Evolutionary conservation across 768 basidiomycete genomes (phyloP).

Genomic region (Ephemerocybe angulata): DNA sequence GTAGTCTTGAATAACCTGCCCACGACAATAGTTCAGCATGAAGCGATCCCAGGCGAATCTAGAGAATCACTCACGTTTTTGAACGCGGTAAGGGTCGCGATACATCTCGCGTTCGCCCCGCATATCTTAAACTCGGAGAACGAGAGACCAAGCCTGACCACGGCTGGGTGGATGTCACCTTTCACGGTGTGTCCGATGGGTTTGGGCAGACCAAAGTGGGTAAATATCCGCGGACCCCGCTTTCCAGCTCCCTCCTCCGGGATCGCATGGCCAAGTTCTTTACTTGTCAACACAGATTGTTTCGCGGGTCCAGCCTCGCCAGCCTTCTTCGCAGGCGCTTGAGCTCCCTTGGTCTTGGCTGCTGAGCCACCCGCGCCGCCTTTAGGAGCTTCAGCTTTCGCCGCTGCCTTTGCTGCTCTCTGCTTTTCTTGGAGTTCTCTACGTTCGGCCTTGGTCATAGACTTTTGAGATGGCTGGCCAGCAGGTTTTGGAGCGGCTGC

Average conservation of each 20-base stretch:
- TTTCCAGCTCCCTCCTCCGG: constrained; percentile 33
- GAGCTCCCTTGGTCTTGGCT: constrained; percentile 21
- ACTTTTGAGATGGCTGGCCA: constrained; percentile 55
- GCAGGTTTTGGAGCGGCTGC: constrained; percentile 15
- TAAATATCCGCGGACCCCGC: constrained; percentile 77
- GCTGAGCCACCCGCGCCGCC: constrained; percentile 14
- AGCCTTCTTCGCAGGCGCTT: constrained; percentile 30
- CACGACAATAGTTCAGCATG: constrained; percentile 6
- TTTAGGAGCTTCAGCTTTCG: constrained; percentile 29
- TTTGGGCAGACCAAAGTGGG: constrained; percentile 80
- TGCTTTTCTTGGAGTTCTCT: constrained; percentile 78
- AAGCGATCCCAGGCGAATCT: constrained; percentile 6
- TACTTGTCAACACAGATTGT: constrained; percentile 21
- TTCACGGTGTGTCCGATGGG: constrained; percentile 51
- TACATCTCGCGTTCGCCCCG: constrained; percentile 94
- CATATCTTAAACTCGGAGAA: constrained; percentile 91
- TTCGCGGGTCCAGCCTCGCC: constrained; percentile 20
- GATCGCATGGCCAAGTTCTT: constrained; percentile 24
- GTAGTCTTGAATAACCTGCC: constrained; percentile 88
- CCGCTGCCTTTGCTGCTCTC: constrained; percentile 67
- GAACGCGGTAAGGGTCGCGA: constrained; percentile 87
- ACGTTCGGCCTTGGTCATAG: constrained; percentile 77
- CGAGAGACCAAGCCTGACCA: constrained; percentile 81
- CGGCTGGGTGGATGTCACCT: constrained; percentile 87
- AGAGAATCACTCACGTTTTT: constrained; percentile 64